phyloP scores from a whole-genome alignment of 2,329 filamentous ascomycete species.

The Whalleya microplaca region DNA sequence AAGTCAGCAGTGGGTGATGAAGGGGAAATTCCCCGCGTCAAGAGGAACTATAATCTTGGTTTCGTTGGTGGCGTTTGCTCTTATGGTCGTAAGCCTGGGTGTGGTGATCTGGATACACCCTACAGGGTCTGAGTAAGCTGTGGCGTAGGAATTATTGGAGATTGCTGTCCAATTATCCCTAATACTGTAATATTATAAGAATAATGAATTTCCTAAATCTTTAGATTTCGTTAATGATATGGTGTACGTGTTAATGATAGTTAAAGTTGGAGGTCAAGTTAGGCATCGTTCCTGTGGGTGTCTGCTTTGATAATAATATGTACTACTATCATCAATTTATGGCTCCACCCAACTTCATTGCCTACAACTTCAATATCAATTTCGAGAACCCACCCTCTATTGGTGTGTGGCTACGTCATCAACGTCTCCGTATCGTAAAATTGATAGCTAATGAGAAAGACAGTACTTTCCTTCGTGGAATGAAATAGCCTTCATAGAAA shows the following conservation, averaged over 20 bases:
- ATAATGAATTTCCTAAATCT: not conserved
- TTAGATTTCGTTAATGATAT: not conserved
- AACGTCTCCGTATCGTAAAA: not conserved
- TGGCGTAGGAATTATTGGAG: not conserved
- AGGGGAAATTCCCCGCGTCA: conserved; percentile 79
- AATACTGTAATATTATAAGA: not conserved
- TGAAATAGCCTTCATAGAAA: conserved; percentile 60
- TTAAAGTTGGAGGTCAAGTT: not conserved
- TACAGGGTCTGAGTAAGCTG: conserved; percentile 7
- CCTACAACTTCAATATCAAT: conserved; percentile 2
- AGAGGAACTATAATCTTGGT: conserved; percentile 75
- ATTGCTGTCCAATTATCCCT: not conserved
- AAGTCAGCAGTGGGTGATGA: conserved; percentile 77
- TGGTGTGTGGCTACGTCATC: not conserved
- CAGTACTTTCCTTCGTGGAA: not conserved
- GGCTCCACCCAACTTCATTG: conserved; percentile 16
- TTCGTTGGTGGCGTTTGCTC: conserved; percentile 63
- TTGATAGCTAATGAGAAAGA: not conserved
- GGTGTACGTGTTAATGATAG: not conserved
- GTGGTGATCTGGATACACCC: conserved; percentile 62
- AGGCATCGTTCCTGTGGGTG: not conserved
- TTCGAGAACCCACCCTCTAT: not conserved
- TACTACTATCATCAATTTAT: conserved; percentile 6
- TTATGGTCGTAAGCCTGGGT: conserved; percentile 64
- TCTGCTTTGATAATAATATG: not conserved